Evolutionary conservation across 2,329 filamentous ascomycete species (phyloP), one percentile per base, ranked within the genome.

Genomic region (Sordariomycetes sp.): DNA sequence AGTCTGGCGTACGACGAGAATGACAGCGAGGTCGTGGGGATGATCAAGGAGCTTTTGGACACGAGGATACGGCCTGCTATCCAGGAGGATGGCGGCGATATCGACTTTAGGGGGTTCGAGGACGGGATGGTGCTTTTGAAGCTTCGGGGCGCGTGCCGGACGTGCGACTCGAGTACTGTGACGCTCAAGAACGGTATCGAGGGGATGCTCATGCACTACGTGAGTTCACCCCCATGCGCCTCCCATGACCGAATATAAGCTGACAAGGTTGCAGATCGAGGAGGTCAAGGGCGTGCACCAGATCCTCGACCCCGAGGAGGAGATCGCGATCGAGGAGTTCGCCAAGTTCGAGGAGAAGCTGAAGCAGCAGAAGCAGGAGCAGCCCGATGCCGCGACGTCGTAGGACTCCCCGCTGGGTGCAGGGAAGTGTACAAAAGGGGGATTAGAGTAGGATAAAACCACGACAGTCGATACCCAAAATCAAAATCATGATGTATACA

Each of bases 11-110:
- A 92, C 69, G 85, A 92, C 64, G 90, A 96, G 67, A 86, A 95
- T 61, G 94, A 99, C 68, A 86, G 85, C 62, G 94, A 99, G 72
- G 89, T 96, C 12, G 87, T 99, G 10, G 87, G 90, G 59, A 97
- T 97, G 94, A 97, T 99, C 73, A 96, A 97, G 75, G 94, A 99
- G 73, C 76, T 99, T 35, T 77, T 99, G 39, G 94, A 99, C 72
- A 99, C 94, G 28, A 80, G 94, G 61, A 96, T 99, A 66, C 81
- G 94, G 51, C 94, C 94, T 0, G 89, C 92, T 1, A 99, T 99
- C 61, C 94, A 97, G 70, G 94, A 97, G 69, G 94, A 99, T 64
- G 94, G 94, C 53, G 94, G 94, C 52, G 94, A 99, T 69, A 97
- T 99, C 66, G 94, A 99, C 70, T 95, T 92, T 69, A 79, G 89